These are phyloP conservation scores for Rhodamnia rubescens DNA, from an alignment of 345 rosid genomes.

Conservation along the genomic window DNA sequence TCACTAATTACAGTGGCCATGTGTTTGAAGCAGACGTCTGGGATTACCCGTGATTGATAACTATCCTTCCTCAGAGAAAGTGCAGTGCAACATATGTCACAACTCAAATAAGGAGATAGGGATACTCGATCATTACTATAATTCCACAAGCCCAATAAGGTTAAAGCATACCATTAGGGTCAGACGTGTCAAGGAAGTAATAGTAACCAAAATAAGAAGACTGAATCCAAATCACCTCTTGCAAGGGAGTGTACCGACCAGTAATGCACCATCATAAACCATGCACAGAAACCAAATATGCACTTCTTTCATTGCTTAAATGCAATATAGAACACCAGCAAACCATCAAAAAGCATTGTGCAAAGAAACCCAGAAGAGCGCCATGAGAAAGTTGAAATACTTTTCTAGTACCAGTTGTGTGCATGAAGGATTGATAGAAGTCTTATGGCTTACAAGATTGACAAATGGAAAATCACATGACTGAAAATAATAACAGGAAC, in stretches of 20 bases:
- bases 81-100: not conserved
- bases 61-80: not conserved
- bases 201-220: not conserved
- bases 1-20: not conserved
- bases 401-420: not conserved
- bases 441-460: not conserved
- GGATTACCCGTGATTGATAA: not conserved
- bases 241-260: not conserved
- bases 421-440: not conserved
- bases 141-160: not conserved
- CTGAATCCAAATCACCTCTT: not conserved
- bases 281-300: not conserved
- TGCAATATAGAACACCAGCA: not conserved
- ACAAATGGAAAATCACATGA: not conserved
- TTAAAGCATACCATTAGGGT: not conserved
- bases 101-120: not conserved
- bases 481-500: not conserved
- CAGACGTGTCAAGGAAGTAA: not conserved
- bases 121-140: not conserved
- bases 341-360: not conserved
- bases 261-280: not conserved
- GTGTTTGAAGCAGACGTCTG: not conserved
- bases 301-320: not conserved
- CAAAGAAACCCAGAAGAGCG: not conserved
- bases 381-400: not conserved